Percentiles rank a stretch among this genome's conserved stretches.
phyloP scores from a whole-genome alignment of 192 early-diverging fungal genomes.

The Haplosporangium gracile region DNA sequence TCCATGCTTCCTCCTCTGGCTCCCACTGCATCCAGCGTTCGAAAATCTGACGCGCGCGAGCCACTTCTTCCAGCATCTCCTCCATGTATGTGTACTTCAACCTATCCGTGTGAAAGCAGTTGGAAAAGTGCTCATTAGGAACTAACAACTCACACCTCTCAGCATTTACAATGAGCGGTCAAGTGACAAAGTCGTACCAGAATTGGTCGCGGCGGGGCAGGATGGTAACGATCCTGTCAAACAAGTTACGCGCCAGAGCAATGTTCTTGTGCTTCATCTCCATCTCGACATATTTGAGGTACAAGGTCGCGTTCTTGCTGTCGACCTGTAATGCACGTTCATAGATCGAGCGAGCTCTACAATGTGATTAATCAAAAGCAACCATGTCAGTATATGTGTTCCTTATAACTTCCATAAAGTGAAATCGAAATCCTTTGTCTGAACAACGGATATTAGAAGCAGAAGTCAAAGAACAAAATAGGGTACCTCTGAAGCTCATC shows the following conservation, averaged over 20 bases:
- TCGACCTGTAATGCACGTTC: slow-evolving; percentile 96
- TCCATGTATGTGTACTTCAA: slow-evolving; percentile 99
- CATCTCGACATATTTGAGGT: slow-evolving; percentile 95
- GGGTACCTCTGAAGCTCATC: slow-evolving; percentile 81
- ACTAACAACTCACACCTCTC: no score
- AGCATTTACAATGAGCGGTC: neutral
- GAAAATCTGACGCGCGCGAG: slow-evolving; percentile 93
- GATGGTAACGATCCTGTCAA: slow-evolving; percentile 90
- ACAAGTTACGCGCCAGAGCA: slow-evolving; percentile 93
- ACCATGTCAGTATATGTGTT: neutral
- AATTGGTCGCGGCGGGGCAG: slow-evolving; percentile 89
- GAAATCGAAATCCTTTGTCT: neutral
- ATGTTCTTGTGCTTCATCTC: slow-evolving; percentile 98
- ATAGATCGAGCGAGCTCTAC: slow-evolving; percentile 87
- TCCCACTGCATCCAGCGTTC: slow-evolving; percentile 99
- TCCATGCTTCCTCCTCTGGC: slow-evolving; percentile 92
- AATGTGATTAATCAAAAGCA: neutral
- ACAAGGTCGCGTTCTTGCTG: slow-evolving; percentile 86
- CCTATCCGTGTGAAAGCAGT: slow-evolving; percentile 47
- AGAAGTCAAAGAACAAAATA: neutral
- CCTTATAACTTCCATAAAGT: neutral
- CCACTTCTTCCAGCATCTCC: slow-evolving; percentile 92
- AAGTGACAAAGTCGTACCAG: slow-evolving; percentile 60
- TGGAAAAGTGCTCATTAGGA: neutral
- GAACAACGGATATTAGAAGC: neutral